Evolutionary conservation across 1,284 basidiomycete species (phyloP).

Genomic region (Meira nashicola): DNA sequence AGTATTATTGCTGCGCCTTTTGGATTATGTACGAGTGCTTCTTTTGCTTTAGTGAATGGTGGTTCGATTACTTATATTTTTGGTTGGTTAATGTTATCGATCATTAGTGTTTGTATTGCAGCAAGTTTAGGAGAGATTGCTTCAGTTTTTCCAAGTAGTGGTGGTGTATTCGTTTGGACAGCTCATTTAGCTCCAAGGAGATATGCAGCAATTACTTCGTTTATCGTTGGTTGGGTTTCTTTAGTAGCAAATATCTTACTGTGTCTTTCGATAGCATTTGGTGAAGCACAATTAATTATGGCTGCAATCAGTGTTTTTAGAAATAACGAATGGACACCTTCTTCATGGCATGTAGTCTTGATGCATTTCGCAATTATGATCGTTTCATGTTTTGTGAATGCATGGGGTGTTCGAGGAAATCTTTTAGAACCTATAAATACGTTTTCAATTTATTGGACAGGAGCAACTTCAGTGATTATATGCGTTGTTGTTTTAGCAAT

Average conservation of each 20-base stretch:
- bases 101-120: constrained; percentile 56
- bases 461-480: constrained; percentile 55
- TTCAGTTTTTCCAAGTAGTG: constrained; percentile 56
- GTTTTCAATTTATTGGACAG: constrained; percentile 56
- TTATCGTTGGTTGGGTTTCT: constrained; percentile 57
- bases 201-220: constrained; percentile 55
- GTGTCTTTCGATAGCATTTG: constrained; percentile 57
- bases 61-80: constrained; percentile 55
- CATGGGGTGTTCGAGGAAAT: constrained; percentile 33
- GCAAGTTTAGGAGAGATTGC: constrained; percentile 57
- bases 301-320: constrained; percentile 55
- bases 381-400: constrained; percentile 51
- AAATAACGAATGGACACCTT: constrained; percentile 35
- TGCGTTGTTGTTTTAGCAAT: constrained; percentile 55
- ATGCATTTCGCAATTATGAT: constrained; percentile 56
- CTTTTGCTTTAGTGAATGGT: constrained; percentile 56
- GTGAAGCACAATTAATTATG: constrained; percentile 56
- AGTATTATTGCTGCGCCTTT: constrained; percentile 56
- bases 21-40: constrained; percentile 54
- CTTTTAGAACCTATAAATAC: constrained; percentile 50
- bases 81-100: constrained; percentile 56
- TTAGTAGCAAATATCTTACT: constrained; percentile 57
- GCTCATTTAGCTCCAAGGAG: constrained; percentile 54
- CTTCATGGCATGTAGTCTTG: constrained; percentile 49
- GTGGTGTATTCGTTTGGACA: constrained; percentile 54